Evolutionary conservation across 2,329 filamentous ascomycete genomes (phyloP).

Genomic region (Arthrocladium fulminans): DNA sequence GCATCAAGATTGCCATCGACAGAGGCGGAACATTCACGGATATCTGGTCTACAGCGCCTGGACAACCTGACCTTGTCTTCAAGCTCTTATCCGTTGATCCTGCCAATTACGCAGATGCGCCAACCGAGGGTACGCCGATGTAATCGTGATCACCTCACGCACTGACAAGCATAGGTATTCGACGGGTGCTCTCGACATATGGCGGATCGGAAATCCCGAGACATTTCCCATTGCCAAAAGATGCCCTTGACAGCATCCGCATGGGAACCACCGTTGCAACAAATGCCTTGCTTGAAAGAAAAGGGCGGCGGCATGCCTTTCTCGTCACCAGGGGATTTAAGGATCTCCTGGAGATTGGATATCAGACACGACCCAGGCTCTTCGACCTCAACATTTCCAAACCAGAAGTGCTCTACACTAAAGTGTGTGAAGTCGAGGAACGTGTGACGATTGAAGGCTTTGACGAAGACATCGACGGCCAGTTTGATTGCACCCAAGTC

Average conservation of each 20-base stretch:
- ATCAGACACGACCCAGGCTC: slow-evolving; percentile 80
- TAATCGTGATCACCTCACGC: no score
- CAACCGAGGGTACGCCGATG: no score
- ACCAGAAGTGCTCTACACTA: slow-evolving; percentile 76
- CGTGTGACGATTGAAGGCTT: slow-evolving; percentile 60
- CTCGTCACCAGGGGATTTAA: slow-evolving; percentile 81
- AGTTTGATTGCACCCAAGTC: no score
- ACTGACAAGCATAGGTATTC: no score
- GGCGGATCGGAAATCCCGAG: no score
- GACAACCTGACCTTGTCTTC: slow-evolving; percentile 68
- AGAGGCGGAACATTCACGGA: slow-evolving; percentile 89
- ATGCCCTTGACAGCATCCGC: no score
- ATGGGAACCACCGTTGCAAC: slow-evolving; percentile 96
- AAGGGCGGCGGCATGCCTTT: slow-evolving; percentile 79
- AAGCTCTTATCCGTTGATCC: slow-evolving; percentile 87
- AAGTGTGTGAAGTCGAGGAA: slow-evolving; percentile 80
- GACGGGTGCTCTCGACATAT: slow-evolving; percentile 79
- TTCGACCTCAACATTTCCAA: slow-evolving; percentile 83
- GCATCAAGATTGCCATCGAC: slow-evolving; percentile 27
- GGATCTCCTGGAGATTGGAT: slow-evolving; percentile 80
- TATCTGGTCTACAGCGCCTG: slow-evolving; percentile 59
- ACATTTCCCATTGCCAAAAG: no score
- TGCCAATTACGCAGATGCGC: slow-evolving; percentile 81
- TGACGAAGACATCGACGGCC: no score
- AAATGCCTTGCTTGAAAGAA: slow-evolving; percentile 80